Base-by-base conservation (phyloP, 2,329 filamentous ascomycete species). In the Colletotrichum lupini region DNA sequence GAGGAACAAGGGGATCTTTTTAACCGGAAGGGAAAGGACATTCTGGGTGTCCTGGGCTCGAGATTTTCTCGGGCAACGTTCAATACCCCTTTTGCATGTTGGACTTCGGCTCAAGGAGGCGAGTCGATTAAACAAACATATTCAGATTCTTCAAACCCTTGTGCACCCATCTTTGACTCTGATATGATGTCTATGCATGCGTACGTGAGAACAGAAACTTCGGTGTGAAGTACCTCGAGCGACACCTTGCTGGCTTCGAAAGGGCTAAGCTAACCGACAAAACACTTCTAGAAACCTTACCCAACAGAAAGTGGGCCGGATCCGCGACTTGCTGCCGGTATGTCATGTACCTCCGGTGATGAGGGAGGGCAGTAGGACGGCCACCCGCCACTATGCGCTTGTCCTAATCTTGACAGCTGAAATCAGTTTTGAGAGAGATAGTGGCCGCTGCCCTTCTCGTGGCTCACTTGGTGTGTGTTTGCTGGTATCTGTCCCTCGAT, bases 11-110 rank as follows among this genome's bases (percentile, higher is more conserved):
- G 30, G 65, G 67, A 28, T 60, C n/a, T 61, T 49, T 49, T 12
- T 16, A 9, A 53, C 64, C 56, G 60, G 71, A 37, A 73, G 26
- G 56, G 35, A 60, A 37, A 46, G 67, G 56, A 64, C 30, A 32
- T 37, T 12, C 26, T 59, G 59, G 59, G 46, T 46, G 58, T 71
- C 67, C 32, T 37, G 22, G 56, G 61, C 67, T 49, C 46, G 49
- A 49, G 49, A 49, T 56, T 71, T 66, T 66, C 52, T 61, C 57
- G 30, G 57, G 71, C 56, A 37, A 55, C 30, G 56, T 66, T 73
- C 71, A 66, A 73, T 73, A 73, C 71, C 71, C 71, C 71, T 57
- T 72, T 66, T 66, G 67, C 67, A 73, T 73, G 55, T 71, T 71
- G 60, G 61, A 71, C 19, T 52, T 46, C 53, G 63, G 56, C 55